Base-by-base conservation (phyloP, 202 grass and related monocot genomes). In the Schoenoplectus tabernaemontani region DNA sequence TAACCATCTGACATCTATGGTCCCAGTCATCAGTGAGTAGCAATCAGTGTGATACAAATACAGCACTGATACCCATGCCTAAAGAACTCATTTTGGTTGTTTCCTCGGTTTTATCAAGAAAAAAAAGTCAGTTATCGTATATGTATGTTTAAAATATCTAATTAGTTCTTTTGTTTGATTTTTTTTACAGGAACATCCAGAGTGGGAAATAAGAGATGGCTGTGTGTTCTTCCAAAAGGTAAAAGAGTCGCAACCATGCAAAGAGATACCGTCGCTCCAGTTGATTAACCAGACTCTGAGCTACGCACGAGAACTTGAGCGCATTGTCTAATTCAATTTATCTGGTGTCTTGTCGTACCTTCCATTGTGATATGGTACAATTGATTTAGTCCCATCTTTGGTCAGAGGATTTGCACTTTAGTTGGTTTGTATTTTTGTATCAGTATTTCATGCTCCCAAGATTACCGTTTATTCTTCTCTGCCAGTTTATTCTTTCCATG, bases 171-270 rank as follows among this genome's bases (percentile, higher is more conserved):
- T 76, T 64, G 28, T 28, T 28, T 28, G 28, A 28, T 28, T 28
- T 28, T 28, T 28, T 42, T 76, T 32, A 68, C 85, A 99, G 96
- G 96, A 96, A 7, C 96, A 96, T 48, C 85, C 92, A 0, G 88
- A 93, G 67, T 99, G 96, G 96, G 96, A 99, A 33, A 82, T 96
- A 26, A 99, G 90, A 86, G 77, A 89, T 7, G 85, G 79, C 1
- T 72, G 57, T 0, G 92, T 99, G 37, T 85, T 95, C 79, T 99
- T 99, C 81, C 92, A 96, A 53, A 99, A 87, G 90, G 92, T 77
- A 0, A 99, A 87, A 84, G 88, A 96, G 64, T 93, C 79, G 0
- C 96, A 96, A 80, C 96, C 96, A 30, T 93, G 90, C 85, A 99
- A 91, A 85, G 96, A 91, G 82, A 99, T 99, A 83, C 92, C 96